Conservation (phyloP, 805 yeast genomes). For the Ogataea haglerorum region DNA sequence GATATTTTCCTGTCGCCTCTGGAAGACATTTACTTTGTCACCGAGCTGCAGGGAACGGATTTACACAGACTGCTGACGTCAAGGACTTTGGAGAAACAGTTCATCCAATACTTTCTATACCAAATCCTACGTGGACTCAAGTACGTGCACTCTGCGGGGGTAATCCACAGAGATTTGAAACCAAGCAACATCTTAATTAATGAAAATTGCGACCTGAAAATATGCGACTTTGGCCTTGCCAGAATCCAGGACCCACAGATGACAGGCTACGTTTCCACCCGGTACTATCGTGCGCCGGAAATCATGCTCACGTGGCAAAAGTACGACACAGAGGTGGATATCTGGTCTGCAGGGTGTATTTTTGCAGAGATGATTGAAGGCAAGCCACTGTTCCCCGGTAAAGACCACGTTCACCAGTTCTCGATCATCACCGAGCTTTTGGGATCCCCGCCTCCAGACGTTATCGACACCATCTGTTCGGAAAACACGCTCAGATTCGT, state of each 20-base stretch:
- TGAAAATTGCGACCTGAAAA: slow-evolving; percentile 92
- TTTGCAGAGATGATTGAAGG: slow-evolving; percentile 98
- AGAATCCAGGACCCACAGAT: slow-evolving; percentile 97
- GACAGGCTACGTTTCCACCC: slow-evolving; percentile 96
- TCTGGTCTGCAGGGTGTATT: slow-evolving; percentile 97
- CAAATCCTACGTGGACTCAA: slow-evolving; percentile 93
- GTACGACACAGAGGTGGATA: slow-evolving; percentile 93
- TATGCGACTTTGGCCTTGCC: slow-evolving; percentile 95
- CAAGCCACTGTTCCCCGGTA: slow-evolving; percentile 95
- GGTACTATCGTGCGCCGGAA: slow-evolving; percentile 97
- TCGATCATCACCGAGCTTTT: slow-evolving; percentile 92
- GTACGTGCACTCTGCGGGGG: slow-evolving; percentile 94
- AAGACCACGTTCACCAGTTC: slow-evolving; percentile 97
- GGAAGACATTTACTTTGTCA: slow-evolving; percentile 94
- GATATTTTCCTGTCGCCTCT: slow-evolving; percentile 92
- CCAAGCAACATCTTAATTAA: slow-evolving; percentile 88
- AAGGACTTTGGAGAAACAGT: slow-evolving; percentile 92
- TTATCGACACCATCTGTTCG: slow-evolving; percentile 91
- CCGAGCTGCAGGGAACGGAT: slow-evolving; percentile 96
- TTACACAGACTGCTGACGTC: slow-evolving; percentile 86
- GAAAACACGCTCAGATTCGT: slow-evolving; percentile 94
- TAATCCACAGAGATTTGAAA: slow-evolving; percentile 87
- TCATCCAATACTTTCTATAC: slow-evolving; percentile 93
- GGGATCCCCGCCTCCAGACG: slow-evolving; percentile 93
- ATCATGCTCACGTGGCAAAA: slow-evolving; percentile 99